Evolutionary conservation across 345 rosid genomes (phyloP).

Genomic region (Rhodamnia rubescens): DNA sequence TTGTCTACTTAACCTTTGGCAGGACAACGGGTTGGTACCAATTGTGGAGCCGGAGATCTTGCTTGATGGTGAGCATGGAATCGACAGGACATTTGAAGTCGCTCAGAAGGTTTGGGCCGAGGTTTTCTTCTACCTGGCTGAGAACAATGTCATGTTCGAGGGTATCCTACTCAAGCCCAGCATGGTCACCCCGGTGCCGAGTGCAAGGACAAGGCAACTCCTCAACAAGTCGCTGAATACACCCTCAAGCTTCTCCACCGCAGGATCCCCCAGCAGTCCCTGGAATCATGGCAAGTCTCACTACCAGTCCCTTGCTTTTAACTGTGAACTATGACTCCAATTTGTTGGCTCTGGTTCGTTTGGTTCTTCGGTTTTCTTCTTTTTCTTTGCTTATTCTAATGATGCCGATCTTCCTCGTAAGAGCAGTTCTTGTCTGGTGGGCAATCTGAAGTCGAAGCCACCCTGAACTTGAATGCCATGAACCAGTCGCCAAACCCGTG

Average conservation of each 20-base stretch:
- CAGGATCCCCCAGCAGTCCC: slow-evolving; percentile 16
- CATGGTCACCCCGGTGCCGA: slow-evolving; percentile 27
- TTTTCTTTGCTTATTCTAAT: background rate
- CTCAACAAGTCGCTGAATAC: slow-evolving; percentile 13
- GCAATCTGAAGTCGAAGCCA: slow-evolving; percentile 11
- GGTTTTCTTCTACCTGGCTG: slow-evolving; percentile 22
- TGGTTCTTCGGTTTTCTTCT: background rate
- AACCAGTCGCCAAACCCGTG: slow-evolving; percentile 9
- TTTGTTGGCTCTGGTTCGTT: background rate
- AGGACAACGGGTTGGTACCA: slow-evolving; percentile 27
- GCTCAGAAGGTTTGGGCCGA: slow-evolving; percentile 21
- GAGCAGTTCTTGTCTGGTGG: slow-evolving; percentile 16
- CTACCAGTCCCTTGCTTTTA: background rate
- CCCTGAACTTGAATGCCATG: slow-evolving; percentile 12
- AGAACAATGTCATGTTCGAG: slow-evolving; percentile 20
- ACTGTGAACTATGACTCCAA: background rate
- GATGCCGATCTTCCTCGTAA: background rate
- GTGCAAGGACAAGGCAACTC: slow-evolving; percentile 23
- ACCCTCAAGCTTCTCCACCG: slow-evolving; percentile 15
- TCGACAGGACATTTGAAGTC: slow-evolving; percentile 23
- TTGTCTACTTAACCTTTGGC: background rate
- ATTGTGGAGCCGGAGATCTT: slow-evolving; percentile 27
- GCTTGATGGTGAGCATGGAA: slow-evolving; percentile 21
- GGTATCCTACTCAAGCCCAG: slow-evolving; percentile 29
- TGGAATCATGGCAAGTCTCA: slow-evolving; percentile 15